phyloP scores from a whole-genome alignment of 192 early-diverging fungal genomes.

The Linnemannia elongata region DNA sequence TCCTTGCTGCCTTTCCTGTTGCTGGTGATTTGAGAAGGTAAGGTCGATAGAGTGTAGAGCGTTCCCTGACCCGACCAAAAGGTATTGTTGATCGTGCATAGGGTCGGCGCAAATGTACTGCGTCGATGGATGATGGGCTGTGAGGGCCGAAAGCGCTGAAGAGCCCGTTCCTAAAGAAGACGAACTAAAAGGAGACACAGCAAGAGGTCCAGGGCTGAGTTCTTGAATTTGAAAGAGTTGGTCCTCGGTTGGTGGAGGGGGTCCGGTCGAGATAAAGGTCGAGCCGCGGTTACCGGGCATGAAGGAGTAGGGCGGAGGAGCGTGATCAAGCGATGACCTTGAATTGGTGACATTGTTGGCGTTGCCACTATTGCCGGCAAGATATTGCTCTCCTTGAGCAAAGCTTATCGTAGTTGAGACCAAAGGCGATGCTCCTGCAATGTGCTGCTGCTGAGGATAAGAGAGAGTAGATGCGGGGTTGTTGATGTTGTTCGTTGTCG shows the following conservation, averaged over 20 bases:
- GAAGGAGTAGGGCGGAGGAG: constrained; percentile 39
- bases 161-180: not conserved
- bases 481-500: too few species aligned
- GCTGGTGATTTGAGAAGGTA: constrained; percentile 30
- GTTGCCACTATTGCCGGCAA: not conserved
- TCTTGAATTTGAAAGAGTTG: constrained; percentile 45
- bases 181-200: not conserved
- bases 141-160: not conserved
- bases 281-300: constrained; percentile 11
- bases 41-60: constrained; percentile 53
- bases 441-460: not conserved
- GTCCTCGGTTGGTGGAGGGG: constrained; percentile 29
- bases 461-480: too few species aligned
- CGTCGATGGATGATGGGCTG: constrained; percentile 5
- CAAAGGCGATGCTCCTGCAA: not conserved
- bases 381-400: constrained; percentile 3
- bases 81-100: constrained; percentile 56
- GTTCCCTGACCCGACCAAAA: constrained; percentile 39
- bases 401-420: not conserved
- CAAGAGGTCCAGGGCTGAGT: constrained; percentile 14
- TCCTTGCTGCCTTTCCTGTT: constrained; percentile 6
- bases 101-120: constrained; percentile 46
- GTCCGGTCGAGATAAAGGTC: not conserved
- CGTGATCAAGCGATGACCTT: constrained; percentile 12
- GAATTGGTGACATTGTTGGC: not conserved